Evolutionary conservation across 768 basidiomycete genomes (phyloP), one percentile per base, ranked within the genome.

Genomic region (Termitomyces sp.): DNA sequence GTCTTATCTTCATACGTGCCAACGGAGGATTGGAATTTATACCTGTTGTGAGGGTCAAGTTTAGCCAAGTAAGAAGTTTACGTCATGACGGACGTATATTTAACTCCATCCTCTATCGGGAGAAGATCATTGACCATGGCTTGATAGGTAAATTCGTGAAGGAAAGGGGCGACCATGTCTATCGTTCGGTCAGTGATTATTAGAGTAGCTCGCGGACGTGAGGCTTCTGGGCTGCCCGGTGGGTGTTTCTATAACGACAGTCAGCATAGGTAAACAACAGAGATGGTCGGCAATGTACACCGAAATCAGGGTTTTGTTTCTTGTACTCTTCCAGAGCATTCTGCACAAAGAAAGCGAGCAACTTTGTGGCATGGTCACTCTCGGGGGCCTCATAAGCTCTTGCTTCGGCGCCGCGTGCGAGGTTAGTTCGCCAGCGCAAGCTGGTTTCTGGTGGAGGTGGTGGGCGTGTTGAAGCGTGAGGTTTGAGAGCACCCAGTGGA

Each of bases 121-220:
- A 99, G 79, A 19, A 99, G 72, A 70, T 99, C 97, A 64, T 95
- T 94, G 48, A 89, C 90, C 97, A 99, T 99, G 0, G 97, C 96
- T 71, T 98, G 97, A 71, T 98, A 99, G 21, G 96, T 98, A 68
- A 99, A 99, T 67, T 98, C 97, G 69, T 99, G 97, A 35, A 97
- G 69, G 59, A 98, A 83, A 1, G 97, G 97, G 2, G 93, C 89
- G 25, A 90, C 67, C 64, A 87, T 86, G 71, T 99, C 97, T 89
- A 99, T 93, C 4, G 95, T 83, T n/a, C 97, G 86, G 71, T 99
- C 97, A 5, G 95, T 95, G 58, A 99, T 89, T 66, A 98, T 81
- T 38, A 98, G 75, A 16, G 92, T 90, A 4, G 83, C 86, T 56
- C 89, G 84, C 12, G 89, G 87, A 58, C 94, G 79, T 7, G 80